These are phyloP conservation scores for Aethionema arabicum DNA, from an alignment of 345 rosid genomes.

Conservation along the genomic window DNA sequence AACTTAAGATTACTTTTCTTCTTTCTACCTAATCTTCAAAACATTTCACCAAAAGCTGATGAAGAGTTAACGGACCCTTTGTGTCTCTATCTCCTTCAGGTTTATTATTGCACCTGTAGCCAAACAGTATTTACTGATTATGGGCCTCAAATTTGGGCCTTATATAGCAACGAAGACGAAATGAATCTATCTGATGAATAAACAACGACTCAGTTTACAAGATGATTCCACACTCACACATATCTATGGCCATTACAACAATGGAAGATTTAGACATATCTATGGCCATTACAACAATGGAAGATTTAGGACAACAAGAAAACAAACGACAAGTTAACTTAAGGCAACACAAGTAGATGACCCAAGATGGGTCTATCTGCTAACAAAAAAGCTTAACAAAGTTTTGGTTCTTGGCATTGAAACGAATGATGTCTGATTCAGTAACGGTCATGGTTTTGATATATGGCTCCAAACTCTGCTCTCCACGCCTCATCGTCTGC, in stretches of 20 bases:
- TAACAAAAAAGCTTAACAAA: background rate
- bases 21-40: slow-evolving; percentile 29
- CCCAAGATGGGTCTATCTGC: slow-evolving; percentile 32
- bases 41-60: background rate
- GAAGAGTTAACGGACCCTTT: background rate
- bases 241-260: slow-evolving; percentile 2
- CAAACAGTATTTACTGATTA: slow-evolving; percentile 2
- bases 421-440: background rate
- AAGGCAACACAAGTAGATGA: slow-evolving; percentile 6
- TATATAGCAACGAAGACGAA: background rate
- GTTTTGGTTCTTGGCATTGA: slow-evolving; percentile 9
- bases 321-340: background rate
- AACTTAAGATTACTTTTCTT: slow-evolving; percentile 9
- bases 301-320: slow-evolving; percentile 23
- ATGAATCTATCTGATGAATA: slow-evolving; percentile 13
- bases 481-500: slow-evolving; percentile 90
- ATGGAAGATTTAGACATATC: slow-evolving; percentile 22
- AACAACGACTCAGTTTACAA: slow-evolving; percentile 17
- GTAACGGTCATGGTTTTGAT: slow-evolving; percentile 58
- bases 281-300: slow-evolving; percentile 16
- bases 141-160: slow-evolving; percentile 6
- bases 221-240: slow-evolving; percentile 4
- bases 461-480: slow-evolving; percentile 89
- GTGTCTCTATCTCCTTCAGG: background rate
- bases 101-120: slow-evolving; percentile 10